Conservation (phyloP, 2,329 filamentous ascomycete genomes). For the Rachicladosporium sp. region DNA sequence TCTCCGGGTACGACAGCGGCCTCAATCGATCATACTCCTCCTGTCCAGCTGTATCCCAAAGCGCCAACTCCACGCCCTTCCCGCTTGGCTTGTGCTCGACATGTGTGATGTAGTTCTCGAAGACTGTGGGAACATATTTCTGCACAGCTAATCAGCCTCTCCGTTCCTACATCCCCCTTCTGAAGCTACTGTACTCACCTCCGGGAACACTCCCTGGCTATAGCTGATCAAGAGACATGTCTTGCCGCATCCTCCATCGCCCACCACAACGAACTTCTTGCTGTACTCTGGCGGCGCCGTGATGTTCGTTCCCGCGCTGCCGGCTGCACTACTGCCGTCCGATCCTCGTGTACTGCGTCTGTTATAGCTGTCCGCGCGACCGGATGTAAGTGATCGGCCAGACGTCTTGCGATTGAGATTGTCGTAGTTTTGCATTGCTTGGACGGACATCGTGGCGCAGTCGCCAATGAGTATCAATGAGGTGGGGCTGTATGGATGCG, state of each 20-base stretch:
- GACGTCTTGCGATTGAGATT: slow-evolving; percentile 45
- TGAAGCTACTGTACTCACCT: no score
- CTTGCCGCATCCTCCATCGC: slow-evolving; percentile 96
- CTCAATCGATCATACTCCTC: slow-evolving; percentile 96
- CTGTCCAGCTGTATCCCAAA: slow-evolving; percentile 98
- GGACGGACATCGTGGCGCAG: slow-evolving; percentile 18
- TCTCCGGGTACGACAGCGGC: slow-evolving; percentile 94
- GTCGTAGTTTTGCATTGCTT: slow-evolving; percentile 37
- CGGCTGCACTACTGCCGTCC: slow-evolving; percentile 27
- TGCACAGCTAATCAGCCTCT: slow-evolving; percentile 30
- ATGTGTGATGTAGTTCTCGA: slow-evolving; percentile 99
- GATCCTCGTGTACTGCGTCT: slow-evolving; percentile 7
- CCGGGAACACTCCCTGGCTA: slow-evolving; percentile 95
- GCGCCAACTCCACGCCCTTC: slow-evolving; percentile 88
- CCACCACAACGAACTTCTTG: slow-evolving; percentile 98
- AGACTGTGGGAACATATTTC: slow-evolving; percentile 99
- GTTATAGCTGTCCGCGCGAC: slow-evolving; percentile 20
- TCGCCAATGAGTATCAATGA: no score
- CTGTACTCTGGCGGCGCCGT: slow-evolving; percentile 89
- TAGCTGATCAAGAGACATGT: slow-evolving; percentile 98
- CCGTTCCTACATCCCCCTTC: no score
- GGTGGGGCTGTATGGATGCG: no score
- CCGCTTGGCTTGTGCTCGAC: slow-evolving; percentile 76
- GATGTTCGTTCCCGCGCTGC: slow-evolving; percentile 65
- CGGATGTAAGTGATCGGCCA: slow-evolving; percentile 20